Evolutionary conservation across 1,284 basidiomycete species (phyloP), one percentile per base, ranked within the genome.

Genomic region (Cryptococcus amylolentus): DNA sequence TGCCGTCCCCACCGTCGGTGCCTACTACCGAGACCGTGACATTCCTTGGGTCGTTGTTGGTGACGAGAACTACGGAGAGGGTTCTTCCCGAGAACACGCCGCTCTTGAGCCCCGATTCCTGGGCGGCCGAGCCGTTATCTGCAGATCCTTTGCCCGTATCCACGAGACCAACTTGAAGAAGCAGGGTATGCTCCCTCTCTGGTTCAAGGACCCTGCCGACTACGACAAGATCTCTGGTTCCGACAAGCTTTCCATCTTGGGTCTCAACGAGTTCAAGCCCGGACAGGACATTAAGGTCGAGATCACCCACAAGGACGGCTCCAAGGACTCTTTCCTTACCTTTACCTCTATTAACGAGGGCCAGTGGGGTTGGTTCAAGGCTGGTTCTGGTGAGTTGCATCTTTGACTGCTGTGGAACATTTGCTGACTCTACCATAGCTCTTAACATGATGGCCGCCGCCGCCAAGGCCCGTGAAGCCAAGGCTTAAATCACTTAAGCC

Each of bases 11-110:
- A 83, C 87, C 73, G 86, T 86, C 58, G 95, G 84, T 61, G 88
- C 88, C 49, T 80, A 84, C 76, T 98, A 98, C 85, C 90, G 93
- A 64, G 89, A 93, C 74, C 73, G 84, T 58, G 89, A 88, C 65
- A 86, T 91, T 80, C 88, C 92, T 74, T 98, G 95, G 95, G 91
- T 97, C 60, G 92, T 97, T 68, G 84, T 96, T 68, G 82, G 82
- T 73, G 90, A 94, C 81, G 84, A 87, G 81, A 98, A 98, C 85
- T 97, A 97, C 80, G 94, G 95, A 75, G 95, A 98, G 81, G 94
- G 94, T 68, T 96, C 92, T 37, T 96, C 93, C 59, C 91, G 94
- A 79, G 93, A 98, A 80, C 94, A 96, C 81, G 95, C 94, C 69
- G 95, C 94, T 56, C 88, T 98, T 56, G 93, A 98, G 82, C 94